phyloP scores from a whole-genome alignment of 148 eudicot species.

The Rhododendron kiyosumense region DNA sequence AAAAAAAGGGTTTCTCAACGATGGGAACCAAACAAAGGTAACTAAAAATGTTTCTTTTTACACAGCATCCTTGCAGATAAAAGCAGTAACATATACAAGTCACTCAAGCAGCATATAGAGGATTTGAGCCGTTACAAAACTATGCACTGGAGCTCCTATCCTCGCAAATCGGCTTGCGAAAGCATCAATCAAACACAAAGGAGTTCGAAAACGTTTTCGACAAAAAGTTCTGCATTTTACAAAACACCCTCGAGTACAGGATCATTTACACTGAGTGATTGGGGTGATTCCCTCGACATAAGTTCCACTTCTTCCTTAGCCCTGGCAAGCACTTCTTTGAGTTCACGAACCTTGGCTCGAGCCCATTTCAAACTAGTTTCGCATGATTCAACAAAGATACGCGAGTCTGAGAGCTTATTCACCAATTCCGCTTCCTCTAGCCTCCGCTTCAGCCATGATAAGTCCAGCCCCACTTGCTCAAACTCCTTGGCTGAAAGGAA shows the following conservation, averaged over 20 bases:
- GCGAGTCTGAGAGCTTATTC: background rate
- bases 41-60: background rate
- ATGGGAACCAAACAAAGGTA: too few species aligned
- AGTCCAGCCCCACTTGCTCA: background rate
- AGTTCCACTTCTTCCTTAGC: conserved; percentile 1
- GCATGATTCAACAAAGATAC: background rate
- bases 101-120: background rate
- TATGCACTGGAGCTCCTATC: background rate
- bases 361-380: background rate
- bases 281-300: background rate
- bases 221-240: background rate
- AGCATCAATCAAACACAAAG: background rate
- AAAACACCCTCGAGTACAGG: background rate
- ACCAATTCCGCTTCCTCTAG: background rate
- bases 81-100: background rate
- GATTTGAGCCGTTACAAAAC: background rate
- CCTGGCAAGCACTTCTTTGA: background rate
- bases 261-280: conserved; percentile 1
- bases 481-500: background rate
- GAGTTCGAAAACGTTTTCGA: background rate
- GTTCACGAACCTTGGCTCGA: conserved; percentile 6
- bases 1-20: too few species aligned
- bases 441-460: background rate
- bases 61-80: background rate
- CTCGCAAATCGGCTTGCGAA: background rate